Evolutionary conservation across 2,329 filamentous ascomycete species (phyloP), one percentile per base, ranked within the genome.

Genomic region (Sporothrix variecibatus): DNA sequence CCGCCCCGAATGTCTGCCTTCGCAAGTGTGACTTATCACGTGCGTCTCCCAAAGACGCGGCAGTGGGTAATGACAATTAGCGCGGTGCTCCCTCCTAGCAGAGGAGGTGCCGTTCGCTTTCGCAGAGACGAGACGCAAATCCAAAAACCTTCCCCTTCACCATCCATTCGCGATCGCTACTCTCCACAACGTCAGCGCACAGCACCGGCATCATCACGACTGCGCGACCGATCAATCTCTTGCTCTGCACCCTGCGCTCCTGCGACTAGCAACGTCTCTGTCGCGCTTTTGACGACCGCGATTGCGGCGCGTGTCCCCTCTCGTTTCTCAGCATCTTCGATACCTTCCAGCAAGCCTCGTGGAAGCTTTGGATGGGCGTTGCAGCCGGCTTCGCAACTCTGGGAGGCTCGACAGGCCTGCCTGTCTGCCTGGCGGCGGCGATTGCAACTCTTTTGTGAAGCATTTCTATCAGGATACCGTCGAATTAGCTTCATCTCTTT

Each of bases 381-480:
- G 46, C 38, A 38, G 46, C 20, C 34, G 73, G 43, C n/a, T 9
- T 34, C 46, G 51, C 40, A 71, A 67, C 34, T 80, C 80, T 82
- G 80, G 81, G 79, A 78, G 81, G 82, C 81, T 82, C 83, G 82
- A 84, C 84, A 83, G 86, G 87, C 86, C 84, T 82, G 81, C 80
- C 82, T 83, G 86, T 84, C 84, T 85, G 82, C 82, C 76, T 77
- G 73, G 75, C 71, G 64, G 74, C 58, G 64, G 51, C 49, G 67
- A 71, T 58, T 31, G 11, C 11, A 28, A 17, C 17, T 43, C 31
- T 51, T 17, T 17, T 49, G 28, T 69, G 67, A 56, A 43, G 40
- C 60, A 49, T 31, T 60, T 15, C n/a, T 26, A 20, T 49, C 49
- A 8, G 17, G 15, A 26, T 38, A 15, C 20, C 62, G 26, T 28